Percentiles rank a stretch among this genome's conserved stretches.
Evolutionary conservation across 257 asterid species (phyloP).

Genomic region (Salvia splendens): DNA sequence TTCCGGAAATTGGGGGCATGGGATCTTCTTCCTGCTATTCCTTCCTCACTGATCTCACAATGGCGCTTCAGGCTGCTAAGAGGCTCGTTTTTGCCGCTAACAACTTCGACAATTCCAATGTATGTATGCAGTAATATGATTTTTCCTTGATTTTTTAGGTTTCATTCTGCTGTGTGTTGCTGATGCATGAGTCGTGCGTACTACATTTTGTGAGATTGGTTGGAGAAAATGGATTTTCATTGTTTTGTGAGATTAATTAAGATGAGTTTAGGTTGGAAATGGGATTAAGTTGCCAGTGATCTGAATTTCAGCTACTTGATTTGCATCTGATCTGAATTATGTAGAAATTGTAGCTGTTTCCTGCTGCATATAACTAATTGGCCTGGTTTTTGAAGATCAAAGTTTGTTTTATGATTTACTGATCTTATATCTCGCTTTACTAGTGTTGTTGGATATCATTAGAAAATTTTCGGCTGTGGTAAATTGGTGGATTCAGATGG

Average conservation of each 20-base stretch:
- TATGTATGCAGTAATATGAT: slow-evolving; percentile 26
- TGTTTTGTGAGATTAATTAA: slow-evolving; percentile 26
- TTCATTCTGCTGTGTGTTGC: not conserved
- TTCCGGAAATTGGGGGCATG: slow-evolving; percentile 31
- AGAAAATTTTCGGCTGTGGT: too few relatives aligned
- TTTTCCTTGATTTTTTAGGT: not conserved
- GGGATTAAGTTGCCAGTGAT: slow-evolving; percentile 6
- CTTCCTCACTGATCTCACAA: slow-evolving; percentile 52
- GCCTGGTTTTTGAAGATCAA: not conserved
- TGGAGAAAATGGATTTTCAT: slow-evolving; percentile 21
- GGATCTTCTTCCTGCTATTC: slow-evolving; percentile 46
- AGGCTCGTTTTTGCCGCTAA: slow-evolving; percentile 48
- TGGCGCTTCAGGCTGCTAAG: slow-evolving; percentile 51
- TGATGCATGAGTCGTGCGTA: not conserved
- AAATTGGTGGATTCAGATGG: too few relatives aligned
- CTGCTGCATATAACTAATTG: slow-evolving; percentile 13
- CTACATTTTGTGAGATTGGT: slow-evolving; percentile 29
- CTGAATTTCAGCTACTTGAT: slow-evolving; percentile 18
- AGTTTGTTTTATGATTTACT: too few relatives aligned
- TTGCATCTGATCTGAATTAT: slow-evolving; percentile 35
- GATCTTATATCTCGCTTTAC: too few relatives aligned
- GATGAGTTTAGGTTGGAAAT: slow-evolving; percentile 17
- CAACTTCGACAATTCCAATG: slow-evolving; percentile 38
- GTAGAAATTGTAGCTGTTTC: not conserved
- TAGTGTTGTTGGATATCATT: too few relatives aligned